Evolutionary conservation across 1,139 yeast species (phyloP).

Genomic region (Meyerozyma athensensis): DNA sequence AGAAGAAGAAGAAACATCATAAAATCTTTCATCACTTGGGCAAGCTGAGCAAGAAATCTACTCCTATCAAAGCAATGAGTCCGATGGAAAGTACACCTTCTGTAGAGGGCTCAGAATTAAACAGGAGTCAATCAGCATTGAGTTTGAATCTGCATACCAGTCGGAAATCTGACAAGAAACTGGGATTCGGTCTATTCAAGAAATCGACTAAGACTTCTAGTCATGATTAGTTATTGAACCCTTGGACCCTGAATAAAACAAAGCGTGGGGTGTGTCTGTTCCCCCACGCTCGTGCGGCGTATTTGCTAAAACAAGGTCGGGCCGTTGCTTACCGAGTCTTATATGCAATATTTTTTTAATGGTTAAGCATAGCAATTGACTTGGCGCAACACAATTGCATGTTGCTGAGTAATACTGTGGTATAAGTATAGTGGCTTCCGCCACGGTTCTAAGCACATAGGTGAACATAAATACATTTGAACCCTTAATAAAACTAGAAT

Average conservation of each 20-base stretch:
- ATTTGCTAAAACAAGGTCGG: no score
- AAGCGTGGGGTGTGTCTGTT: neutral
- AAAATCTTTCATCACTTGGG: constrained; percentile 22
- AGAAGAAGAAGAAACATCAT: constrained; percentile 17
- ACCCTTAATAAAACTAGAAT: neutral
- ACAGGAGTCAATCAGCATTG: constrained; percentile 14
- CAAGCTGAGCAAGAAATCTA: constrained; percentile 12
- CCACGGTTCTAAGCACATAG: neutral
- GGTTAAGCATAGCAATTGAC: no score
- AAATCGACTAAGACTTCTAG: neutral
- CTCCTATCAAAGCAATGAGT: constrained; percentile 5
- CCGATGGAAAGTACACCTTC: constrained; percentile 11
- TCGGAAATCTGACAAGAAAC: constrained; percentile 10
- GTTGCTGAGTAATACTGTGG: neutral
- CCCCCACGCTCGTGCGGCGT: no score
- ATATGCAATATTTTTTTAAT: no score
- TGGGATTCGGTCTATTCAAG: constrained; percentile 9
- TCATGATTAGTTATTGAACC: no score
- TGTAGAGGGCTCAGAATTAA: constrained; percentile 11
- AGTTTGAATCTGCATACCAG: constrained; percentile 19
- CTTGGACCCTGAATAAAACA: no score
- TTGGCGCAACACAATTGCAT: no score
- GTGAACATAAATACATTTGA: neutral
- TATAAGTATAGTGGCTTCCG: neutral
- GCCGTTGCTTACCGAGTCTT: no score